Conservation (phyloP, 345 rosid genomes). For the Melaleuca quinquenervia region DNA sequence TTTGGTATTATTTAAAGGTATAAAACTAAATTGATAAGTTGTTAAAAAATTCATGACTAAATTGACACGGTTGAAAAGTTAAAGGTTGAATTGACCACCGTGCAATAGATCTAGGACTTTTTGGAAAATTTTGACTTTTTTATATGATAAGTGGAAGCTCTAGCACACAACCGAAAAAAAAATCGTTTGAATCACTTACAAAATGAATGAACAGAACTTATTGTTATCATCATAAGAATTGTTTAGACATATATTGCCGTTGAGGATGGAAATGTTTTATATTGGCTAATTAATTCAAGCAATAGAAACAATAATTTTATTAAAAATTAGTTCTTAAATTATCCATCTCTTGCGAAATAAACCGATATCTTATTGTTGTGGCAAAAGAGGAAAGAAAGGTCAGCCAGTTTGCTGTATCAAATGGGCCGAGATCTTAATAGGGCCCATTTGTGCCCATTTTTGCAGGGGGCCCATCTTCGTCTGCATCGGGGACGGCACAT, state of each 20-base stretch:
- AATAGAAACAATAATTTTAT: rapidly evolving
- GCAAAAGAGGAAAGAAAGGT: not conserved
- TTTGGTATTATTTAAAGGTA: too few relatives aligned
- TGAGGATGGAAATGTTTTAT: rapidly evolving
- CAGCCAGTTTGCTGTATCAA: not conserved
- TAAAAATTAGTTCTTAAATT: not conserved
- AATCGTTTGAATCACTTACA: not conserved
- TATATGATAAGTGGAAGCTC: not conserved
- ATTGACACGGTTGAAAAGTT: too few relatives aligned
- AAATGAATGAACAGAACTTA: not conserved
- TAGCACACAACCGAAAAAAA: not conserved
- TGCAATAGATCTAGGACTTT: too few relatives aligned
- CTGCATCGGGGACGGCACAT: not conserved
- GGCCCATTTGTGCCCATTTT: not conserved
- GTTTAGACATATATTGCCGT: not conserved
- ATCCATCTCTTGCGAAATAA: not conserved
- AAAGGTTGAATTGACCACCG: too few relatives aligned
- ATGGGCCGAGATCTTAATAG: not conserved
- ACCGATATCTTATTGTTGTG: not conserved
- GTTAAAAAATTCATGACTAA: too few relatives aligned
- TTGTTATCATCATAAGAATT: not conserved
- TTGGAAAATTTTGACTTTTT: too few relatives aligned
- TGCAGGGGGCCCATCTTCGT: not conserved
- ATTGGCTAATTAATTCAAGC: not conserved
- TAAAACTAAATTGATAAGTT: too few relatives aligned